Evolutionary conservation across 306 rosid species (phyloP), one percentile per base, ranked within the genome.

Genomic region (Sicyos edulis): DNA sequence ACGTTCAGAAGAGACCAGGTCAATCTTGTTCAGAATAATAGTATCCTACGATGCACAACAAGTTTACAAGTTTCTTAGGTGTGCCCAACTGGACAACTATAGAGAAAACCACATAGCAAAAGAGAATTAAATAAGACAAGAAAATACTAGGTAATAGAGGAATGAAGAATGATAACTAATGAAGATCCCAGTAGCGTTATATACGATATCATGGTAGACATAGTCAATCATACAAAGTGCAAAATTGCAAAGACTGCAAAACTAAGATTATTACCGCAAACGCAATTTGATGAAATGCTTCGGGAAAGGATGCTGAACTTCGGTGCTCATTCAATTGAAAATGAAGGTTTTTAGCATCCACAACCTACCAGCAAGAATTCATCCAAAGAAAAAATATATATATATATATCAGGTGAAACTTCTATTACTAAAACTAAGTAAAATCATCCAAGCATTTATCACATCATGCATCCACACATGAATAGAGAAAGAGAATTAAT

Each of bases 21-120:
- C 98, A 83, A 90, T 95, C 89, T 93, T 93, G 86, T 90, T 93
- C 85, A 93, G 97, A 85, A 90, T 85, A 80, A 88, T 76, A 81
- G 86, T 85, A 76, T 90, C 98, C 98, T 90, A 84, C 80, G 85
- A 78, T 76, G 84, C 74, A 75, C 20, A 83, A 80, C 21, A 78
- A 61, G 82, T 55, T 70, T 42, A 69, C 75, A 76, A 85, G 84
- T 57, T 52, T 60, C 76, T 77, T 34, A 70, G 21, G 19, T 45
- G 16, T 65, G 29, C 21, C 64, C 51, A 42, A 42, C 47, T 59
- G 52, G 24, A 67, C 72, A 50, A 22, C 11, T 40, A 71, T n/a
- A 21, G 52, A 59, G 62, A n/a, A 55, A 77, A 42, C 58, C 15
- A 50, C 51, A 51, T 37, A 53, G 60, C 34, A 22, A 32, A 37